phyloP scores from a whole-genome alignment of 2,329 filamentous ascomycete genomes.

The Phialocephala sp. region DNA sequence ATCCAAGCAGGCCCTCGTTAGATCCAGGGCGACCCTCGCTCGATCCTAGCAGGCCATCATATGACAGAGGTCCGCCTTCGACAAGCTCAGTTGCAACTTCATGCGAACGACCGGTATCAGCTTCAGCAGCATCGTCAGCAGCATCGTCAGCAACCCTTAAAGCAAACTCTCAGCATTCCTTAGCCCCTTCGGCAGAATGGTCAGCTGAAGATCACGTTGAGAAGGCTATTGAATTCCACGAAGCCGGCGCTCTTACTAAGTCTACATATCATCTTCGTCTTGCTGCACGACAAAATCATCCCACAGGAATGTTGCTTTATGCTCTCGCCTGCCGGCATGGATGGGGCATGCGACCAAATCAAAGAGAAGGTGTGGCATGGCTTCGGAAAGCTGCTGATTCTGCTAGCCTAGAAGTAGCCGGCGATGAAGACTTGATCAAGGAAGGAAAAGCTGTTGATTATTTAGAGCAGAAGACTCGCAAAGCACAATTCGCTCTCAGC shows the following conservation, averaged over 20 bases:
- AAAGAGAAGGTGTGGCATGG: conserved; percentile 89
- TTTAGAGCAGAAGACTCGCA: conserved; percentile 78
- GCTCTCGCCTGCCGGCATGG: conserved; percentile 94
- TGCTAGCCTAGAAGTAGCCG: conserved; percentile 80
- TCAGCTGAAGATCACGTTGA: conserved; percentile 87
- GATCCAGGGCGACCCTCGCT: conserved; percentile 58
- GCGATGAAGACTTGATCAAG: conserved; percentile 73
- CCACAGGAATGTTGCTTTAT: conserved; percentile 95
- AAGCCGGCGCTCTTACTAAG: conserved; percentile 85
- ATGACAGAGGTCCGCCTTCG: conserved; percentile 56
- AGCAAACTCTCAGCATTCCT: conserved; percentile 54
- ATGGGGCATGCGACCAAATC: conserved; percentile 96
- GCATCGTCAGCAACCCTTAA: conserved; percentile 43
- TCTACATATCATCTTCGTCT: conserved; percentile 95
- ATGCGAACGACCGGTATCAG: conserved; percentile 41
- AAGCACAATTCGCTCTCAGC: conserved; percentile 91
- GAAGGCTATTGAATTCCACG: conserved; percentile 89
- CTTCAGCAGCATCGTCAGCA: conserved; percentile 36
- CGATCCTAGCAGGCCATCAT: conserved; percentile 51
- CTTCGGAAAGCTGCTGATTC: conserved; percentile 87
- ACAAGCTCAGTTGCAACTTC: conserved; percentile 48
- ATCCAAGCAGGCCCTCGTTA: conserved; percentile 53
- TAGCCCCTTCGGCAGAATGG: conserved; percentile 67
- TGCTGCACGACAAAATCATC: conserved; percentile 82
- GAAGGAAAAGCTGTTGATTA: conserved; percentile 68